Conservation (phyloP, 2,329 filamentous ascomycete species). For the Aspergillus oerlinghausenensis region DNA sequence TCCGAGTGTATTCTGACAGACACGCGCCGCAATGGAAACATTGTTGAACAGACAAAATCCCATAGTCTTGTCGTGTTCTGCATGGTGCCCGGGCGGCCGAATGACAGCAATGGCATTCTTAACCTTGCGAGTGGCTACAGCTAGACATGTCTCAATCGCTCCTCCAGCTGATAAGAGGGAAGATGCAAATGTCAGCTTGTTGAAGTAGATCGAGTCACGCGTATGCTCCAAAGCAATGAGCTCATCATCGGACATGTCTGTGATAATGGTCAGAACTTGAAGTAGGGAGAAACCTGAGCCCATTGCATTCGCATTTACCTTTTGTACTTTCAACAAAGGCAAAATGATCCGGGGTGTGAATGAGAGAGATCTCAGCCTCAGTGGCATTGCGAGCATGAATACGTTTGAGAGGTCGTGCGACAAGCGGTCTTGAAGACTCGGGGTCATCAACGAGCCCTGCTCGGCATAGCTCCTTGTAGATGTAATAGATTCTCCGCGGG, state of each 20-base stretch:
- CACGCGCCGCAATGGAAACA: slow-evolving; percentile 83
- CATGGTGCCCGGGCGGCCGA: slow-evolving; percentile 90
- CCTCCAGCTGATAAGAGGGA: slow-evolving; percentile 83
- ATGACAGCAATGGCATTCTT: slow-evolving; percentile 97
- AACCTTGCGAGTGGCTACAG: slow-evolving; percentile 75
- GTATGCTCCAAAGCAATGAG: slow-evolving; percentile 66
- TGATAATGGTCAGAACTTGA: slow-evolving; percentile 12
- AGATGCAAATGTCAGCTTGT: slow-evolving; percentile 73
- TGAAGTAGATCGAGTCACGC: slow-evolving; percentile 76
- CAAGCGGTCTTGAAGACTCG: slow-evolving; percentile 47
- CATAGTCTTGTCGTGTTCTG: slow-evolving; percentile 78
- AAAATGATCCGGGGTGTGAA: slow-evolving; percentile 74
- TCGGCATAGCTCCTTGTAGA: slow-evolving; percentile 82
- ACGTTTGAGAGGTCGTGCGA: slow-evolving; percentile 55
- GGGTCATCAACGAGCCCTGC: slow-evolving; percentile 69
- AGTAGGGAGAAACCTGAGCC: not conserved
- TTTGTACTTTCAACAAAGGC: slow-evolving; percentile 65
- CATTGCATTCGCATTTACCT: slow-evolving; percentile 26
- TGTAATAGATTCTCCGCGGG: slow-evolving; percentile 83
- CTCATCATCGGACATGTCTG: slow-evolving; percentile 52
- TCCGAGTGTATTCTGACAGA: slow-evolving; percentile 77
- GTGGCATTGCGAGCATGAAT: slow-evolving; percentile 76
- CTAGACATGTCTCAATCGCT: slow-evolving; percentile 91
- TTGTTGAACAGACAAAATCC: slow-evolving; percentile 99
- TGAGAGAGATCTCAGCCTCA: slow-evolving; percentile 70